Percentiles rank a stretch among this genome's conserved stretches.
Evolutionary conservation across 2,329 filamentous ascomycete genomes (phyloP).

Genomic region (Penicillium sp.): DNA sequence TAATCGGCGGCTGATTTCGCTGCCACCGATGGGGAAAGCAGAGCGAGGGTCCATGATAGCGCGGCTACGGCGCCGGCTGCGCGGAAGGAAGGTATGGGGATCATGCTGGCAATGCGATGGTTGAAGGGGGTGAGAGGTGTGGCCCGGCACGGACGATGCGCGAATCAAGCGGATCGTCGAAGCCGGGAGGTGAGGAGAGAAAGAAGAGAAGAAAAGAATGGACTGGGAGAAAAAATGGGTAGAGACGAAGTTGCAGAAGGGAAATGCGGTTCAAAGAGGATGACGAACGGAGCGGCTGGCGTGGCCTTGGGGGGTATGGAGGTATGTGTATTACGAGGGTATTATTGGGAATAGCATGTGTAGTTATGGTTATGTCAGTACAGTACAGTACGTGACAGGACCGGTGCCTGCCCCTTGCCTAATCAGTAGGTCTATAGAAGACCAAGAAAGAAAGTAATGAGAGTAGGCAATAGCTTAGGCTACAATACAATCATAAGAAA

Average conservation of each 20-base stretch:
- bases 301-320: constrained; percentile 17
- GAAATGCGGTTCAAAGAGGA: constrained; percentile 9
- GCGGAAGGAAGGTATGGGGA: constrained; percentile 20
- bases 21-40: constrained; percentile 30
- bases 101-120: constrained; percentile 19
- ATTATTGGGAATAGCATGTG: not conserved
- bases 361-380: not conserved
- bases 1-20: constrained; percentile 78
- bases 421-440: constrained; percentile 15
- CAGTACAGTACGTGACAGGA: not conserved
- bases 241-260: not conserved
- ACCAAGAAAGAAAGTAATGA: not conserved
- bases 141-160: constrained; percentile 22
- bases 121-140: constrained; percentile 3
- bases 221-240: not conserved
- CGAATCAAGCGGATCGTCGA: constrained; percentile 25
- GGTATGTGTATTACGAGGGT: constrained; percentile 6
- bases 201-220: not conserved
- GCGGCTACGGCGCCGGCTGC: constrained; percentile 18
- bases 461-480: no score
- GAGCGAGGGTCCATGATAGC: constrained; percentile 30
- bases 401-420: constrained; percentile 5
- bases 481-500: no score
- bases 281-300: constrained; percentile 18
- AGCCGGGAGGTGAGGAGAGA: not conserved